Evolutionary conservation across 768 basidiomycete species (phyloP), one percentile per base, ranked within the genome.

Genomic region (Dioszegia crocea): DNA sequence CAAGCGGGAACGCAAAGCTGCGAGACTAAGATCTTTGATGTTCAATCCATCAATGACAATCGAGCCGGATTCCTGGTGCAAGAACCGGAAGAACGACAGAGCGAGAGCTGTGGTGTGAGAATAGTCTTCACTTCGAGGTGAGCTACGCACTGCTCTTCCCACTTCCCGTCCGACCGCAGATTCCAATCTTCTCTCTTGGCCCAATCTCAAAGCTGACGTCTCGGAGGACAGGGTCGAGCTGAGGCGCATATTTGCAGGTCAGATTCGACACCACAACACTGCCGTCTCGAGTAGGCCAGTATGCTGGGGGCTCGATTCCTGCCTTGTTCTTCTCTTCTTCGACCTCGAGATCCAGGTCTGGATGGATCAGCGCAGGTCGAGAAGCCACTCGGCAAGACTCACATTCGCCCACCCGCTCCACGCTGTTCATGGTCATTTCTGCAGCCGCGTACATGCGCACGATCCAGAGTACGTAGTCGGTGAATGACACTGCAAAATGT

Each of bases 1-100:
- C 57, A 91, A 77, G 29, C 81, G 82, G 57, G 85, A 85, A 26
- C 91, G 83, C 40, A 96, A 80, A 12, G 71, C 69, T 3, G 61
- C 55, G 17, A 79, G 60, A 26, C 63, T 65, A 46, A 80, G 59
- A 44, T 69, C 71, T 26, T 70, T 60, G 40, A 80, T 79, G 59
- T 80, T 73, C 33, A 78, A 48, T 0, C 79, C 79, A 52, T 79
- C 80, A 51, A 80, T 79, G n/a, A 50, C 29, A 36, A 78, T 78
- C 4, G 63, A 67, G 0, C 80, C 80, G 0, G 56, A 55, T 6
- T 67, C 57, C 11, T 78, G 77, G 56, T 80, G 78, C 59, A 79
- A 68, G 65, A 80, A 80, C 2, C 80, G 69, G 72, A 80, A 79
- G 71, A 80, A 78, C 4, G 75, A 77, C 5, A 79, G 64, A 0